Conservation (phyloP, 2,329 filamentous ascomycete species). For the Trichoderma afroharzianum region DNA sequence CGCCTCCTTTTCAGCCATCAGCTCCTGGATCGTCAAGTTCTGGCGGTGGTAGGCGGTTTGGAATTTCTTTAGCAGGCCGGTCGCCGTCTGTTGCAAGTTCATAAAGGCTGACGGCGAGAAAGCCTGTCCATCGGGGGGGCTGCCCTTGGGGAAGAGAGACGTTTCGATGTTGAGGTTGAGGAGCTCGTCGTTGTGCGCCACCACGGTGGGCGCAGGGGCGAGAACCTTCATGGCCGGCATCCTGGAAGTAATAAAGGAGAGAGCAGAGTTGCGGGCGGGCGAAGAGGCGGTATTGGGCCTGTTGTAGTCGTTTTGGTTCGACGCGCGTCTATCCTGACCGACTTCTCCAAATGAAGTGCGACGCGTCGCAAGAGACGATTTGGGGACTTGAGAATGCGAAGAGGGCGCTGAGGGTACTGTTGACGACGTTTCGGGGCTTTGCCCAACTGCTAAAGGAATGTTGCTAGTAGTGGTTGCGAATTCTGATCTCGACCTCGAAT, state of each 20-base stretch:
- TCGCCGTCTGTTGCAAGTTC: slow-evolving; percentile 57
- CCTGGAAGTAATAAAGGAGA: slow-evolving; percentile 45
- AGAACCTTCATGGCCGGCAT: slow-evolving; percentile 40
- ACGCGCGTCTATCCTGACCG: slow-evolving; percentile 4
- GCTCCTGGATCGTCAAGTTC: slow-evolving; percentile 46
- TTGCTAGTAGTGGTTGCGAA: neutral
- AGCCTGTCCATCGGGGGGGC: slow-evolving; percentile 42
- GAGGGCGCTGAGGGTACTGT: neutral
- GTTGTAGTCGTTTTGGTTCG: neutral
- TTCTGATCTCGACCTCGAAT: slow-evolving; percentile 15
- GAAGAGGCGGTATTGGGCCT: slow-evolving; percentile 18
- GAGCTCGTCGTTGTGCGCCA: slow-evolving; percentile 48
- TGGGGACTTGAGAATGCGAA: neutral
- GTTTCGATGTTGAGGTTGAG: slow-evolving; percentile 53
- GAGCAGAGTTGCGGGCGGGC: slow-evolving; percentile 21
- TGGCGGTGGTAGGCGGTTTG: slow-evolving; percentile 57
- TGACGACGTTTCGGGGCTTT: neutral
- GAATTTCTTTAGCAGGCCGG: slow-evolving; percentile 51
- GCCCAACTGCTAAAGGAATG: neutral
- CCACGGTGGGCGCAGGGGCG: slow-evolving; percentile 23
- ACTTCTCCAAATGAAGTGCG: slow-evolving; percentile 7
- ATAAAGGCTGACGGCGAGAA: slow-evolving; percentile 60
- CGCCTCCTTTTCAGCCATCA: slow-evolving; percentile 51
- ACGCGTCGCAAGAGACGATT: neutral
- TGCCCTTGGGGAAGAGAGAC: slow-evolving; percentile 48